Evolutionary conservation across 345 rosid genomes (phyloP), one percentile per base, ranked within the genome.

Genomic region (Leavenworthia alabamica): DNA sequence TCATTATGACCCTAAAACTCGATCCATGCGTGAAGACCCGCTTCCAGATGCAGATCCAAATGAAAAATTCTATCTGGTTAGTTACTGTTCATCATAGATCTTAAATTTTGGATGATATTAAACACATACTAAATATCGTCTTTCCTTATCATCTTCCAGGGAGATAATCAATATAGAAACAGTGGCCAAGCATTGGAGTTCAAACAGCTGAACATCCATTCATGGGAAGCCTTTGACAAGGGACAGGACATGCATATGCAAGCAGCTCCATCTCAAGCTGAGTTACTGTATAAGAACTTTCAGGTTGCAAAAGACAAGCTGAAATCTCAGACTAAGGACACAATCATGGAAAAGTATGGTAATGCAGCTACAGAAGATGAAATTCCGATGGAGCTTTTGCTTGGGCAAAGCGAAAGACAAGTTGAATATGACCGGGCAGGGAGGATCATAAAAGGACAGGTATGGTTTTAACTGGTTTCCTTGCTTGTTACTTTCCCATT

Each of bases 21-120:
- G 88, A 7, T 82, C 90, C 11, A 84, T 84, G 90, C 83, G 85
- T 57, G 94, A 84, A 74, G 94, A 86, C 77, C 90, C 90, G 1
- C 90, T 82, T 74, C 94, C 88, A 22, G 84, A 86, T 61, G 84
- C 88, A 5, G 86, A 86, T 51, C 86, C 90, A 1, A 84, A 82
- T 67, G 90, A 82, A 51, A 86, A 82, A 64, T 86, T 86, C 39
- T 86, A 84, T 72, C 69, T 8, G 68, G 90, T 74, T 15, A 70
- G 84, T 70, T 45, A 8, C 35, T 35, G 5, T 27, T 33, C 24
- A 47, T 17, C 27, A 3, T 32, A 54, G 46, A 28, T 68, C 46
- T 10, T 41, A 14, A 14, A 20, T 26, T 40, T 28, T 22, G 19
- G 35, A 7, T 44, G 36, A 15, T 29, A 33, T 26, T 6, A 26